Base-by-base conservation (phyloP, 1,284 basidiomycete species). In the Laetiporus sulphureus region DNA sequence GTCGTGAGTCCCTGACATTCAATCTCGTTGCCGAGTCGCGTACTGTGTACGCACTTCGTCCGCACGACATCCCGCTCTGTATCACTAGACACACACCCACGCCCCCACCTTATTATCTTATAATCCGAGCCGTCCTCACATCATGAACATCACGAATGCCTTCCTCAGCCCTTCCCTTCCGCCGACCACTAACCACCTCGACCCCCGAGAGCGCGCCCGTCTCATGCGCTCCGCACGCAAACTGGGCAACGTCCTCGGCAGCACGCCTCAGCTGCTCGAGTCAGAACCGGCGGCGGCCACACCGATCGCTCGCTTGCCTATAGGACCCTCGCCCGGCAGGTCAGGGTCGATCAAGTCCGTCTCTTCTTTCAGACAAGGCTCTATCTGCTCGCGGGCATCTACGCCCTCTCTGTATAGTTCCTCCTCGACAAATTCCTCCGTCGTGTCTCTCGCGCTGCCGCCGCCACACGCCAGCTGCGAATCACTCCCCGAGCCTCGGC, bases 211-310 rank as follows among this genome's bases (percentile, higher is more conserved):
- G 46, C 75, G 77, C 12, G 53, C 65, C 5, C 74, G 75, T 39
- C 69, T 79, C 19, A 63, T 81, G 32, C 72, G 73, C 36, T 76
- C 79, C 0, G 71, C 78, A 1, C 66, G 75, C 47, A 83, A 83
- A 52, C 66, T 81, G 30, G 73, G 68, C 15, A 65, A 67, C 0
- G 62, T 83, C 22, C 66, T 81, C 22, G 79, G 80, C 16, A 64
- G 71, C 2, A 75, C 74, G 1, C 77, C 79, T 0, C 65, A 65
- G 43, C 57, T 78, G 34, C 40, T 75, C 31, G 79, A 79, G 31
- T 46, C 50, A 30, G 57, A 55, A 42, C 33, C 22, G 4, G 12
- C 36, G 5, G 16, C 35, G 2, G 52, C 54, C 16, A 36, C 52
- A 11, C 38, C 48, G 25, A 46, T 56, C 31, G 39, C 51, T 1